These are phyloP conservation scores for Naganishia vaughanmartiniae DNA, from an alignment of 768 basidiomycete species.

Conservation along the genomic window DNA sequence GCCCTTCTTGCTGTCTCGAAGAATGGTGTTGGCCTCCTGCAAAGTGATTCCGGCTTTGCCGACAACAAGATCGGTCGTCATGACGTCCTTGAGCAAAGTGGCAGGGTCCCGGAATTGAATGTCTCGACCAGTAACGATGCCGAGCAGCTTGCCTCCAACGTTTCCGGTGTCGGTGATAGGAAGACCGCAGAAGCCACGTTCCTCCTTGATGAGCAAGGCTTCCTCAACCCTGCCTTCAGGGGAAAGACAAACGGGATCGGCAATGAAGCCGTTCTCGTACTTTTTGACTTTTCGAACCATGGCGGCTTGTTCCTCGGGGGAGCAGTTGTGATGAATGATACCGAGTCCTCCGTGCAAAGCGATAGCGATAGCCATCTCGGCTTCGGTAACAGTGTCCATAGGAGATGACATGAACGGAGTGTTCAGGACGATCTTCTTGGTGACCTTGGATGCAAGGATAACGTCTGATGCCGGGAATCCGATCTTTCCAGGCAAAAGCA, in stretches of 20 bases:
- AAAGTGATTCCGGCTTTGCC: constrained; percentile 86
- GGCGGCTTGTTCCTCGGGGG: constrained; percentile 75
- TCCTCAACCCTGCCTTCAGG: constrained; percentile 76
- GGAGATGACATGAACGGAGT: constrained; percentile 96
- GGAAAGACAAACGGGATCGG: constrained; percentile 84
- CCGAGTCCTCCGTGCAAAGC: constrained; percentile 90
- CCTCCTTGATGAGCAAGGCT: constrained; percentile 86
- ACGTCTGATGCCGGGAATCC: constrained; percentile 72
- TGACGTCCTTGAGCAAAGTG: constrained; percentile 71
- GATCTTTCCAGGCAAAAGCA: constrained; percentile 90
- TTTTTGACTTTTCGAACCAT: constrained; percentile 98
- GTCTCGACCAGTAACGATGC: constrained; percentile 94
- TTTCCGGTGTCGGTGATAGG: constrained; percentile 91
- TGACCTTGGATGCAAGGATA: constrained; percentile 57
- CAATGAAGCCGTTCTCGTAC: constrained; percentile 98
- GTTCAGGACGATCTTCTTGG: constrained; percentile 83
- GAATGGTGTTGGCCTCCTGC: constrained; percentile 83
- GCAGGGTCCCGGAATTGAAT: constrained; percentile 79
- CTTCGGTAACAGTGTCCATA: constrained; percentile 99
- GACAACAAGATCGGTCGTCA: constrained; percentile 85
- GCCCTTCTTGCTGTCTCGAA: constrained; percentile 94
- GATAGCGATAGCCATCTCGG: constrained; percentile 57
- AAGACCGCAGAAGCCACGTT: constrained; percentile 91
- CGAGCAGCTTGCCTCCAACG: constrained; percentile 85
- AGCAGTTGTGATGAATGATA: constrained; percentile 90